Evolutionary conservation across 1,284 basidiomycete species (phyloP).

Genomic region (Boletus austroedulis): DNA sequence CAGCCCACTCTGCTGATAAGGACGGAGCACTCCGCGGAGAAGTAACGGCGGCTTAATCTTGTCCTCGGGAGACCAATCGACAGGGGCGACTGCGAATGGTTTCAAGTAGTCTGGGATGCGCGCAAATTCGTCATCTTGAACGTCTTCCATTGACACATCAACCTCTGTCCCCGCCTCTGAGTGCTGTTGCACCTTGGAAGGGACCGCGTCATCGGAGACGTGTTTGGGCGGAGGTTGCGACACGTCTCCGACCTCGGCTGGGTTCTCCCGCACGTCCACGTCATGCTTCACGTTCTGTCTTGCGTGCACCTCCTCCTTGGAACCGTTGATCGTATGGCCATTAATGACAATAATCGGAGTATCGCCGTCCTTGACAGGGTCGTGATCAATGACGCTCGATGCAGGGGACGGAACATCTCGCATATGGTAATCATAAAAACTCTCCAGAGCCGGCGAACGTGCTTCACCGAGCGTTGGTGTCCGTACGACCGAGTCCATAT

Average conservation of each 20-base stretch:
- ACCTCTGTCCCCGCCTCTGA: slow-evolving; percentile 6
- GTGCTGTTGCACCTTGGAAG: slow-evolving; percentile 1
- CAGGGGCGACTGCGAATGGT: slow-evolving; percentile 63
- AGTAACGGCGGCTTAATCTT: slow-evolving; percentile 76
- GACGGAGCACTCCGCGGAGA: slow-evolving; percentile 83
- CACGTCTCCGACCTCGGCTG: neutral
- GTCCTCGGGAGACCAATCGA: slow-evolving; percentile 57
- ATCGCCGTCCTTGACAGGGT: slow-evolving; percentile 17
- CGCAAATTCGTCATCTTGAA: slow-evolving; percentile 14
- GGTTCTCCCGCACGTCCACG: neutral
- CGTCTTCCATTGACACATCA: slow-evolving; percentile 18
- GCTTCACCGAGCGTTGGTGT: slow-evolving; percentile 28
- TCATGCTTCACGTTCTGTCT: neutral
- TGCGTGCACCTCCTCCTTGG: neutral
- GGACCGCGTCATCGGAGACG: neutral
- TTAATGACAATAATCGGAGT: neutral
- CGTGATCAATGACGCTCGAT: slow-evolving; percentile 33
- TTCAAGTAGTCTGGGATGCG: slow-evolving; percentile 59
- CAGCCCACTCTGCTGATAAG: slow-evolving; percentile 92
- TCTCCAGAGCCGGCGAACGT: slow-evolving; percentile 27
- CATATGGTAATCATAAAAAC: slow-evolving; percentile 30
- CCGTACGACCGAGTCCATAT: slow-evolving; percentile 29
- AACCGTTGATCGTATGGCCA: neutral
- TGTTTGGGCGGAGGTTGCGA: neutral
- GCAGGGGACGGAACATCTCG: slow-evolving; percentile 30